phyloP scores from a whole-genome alignment of 768 basidiomycete genomes.

The Suillus paluster region DNA sequence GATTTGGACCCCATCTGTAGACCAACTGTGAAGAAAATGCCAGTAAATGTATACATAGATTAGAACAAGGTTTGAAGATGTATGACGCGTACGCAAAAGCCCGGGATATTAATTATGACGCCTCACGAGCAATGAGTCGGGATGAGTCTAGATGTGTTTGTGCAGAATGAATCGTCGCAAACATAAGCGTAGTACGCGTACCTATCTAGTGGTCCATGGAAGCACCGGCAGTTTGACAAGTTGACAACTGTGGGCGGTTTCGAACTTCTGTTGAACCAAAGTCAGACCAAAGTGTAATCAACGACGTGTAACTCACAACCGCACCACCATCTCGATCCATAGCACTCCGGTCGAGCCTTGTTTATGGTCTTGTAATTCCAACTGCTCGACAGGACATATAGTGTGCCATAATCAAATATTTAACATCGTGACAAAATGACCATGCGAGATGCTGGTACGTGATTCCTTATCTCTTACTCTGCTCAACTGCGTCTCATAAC shows the following conservation, averaged over 20 bases:
- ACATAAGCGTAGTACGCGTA: not conserved
- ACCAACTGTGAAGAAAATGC: not conserved
- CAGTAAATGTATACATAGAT: not conserved
- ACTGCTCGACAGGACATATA: not conserved
- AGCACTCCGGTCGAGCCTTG: not conserved
- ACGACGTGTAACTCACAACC: not conserved
- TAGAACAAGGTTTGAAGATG: not conserved
- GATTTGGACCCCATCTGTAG: slow-evolving; percentile 28
- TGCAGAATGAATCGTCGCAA: not conserved
- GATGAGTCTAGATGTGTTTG: not conserved
- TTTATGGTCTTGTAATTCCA: not conserved
- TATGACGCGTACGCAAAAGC: not conserved
- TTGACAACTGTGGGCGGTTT: slow-evolving; percentile 4
- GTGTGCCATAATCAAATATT: not conserved
- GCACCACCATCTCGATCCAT: not conserved
- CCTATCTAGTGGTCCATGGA: not conserved
- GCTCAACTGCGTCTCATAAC: not conserved
- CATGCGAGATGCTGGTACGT: not conserved
- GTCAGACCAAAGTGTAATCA: not conserved
- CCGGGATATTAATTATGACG: not conserved
- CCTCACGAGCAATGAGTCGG: not conserved
- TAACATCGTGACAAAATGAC: not conserved
- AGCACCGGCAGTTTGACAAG: not conserved
- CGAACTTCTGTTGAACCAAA: not conserved
- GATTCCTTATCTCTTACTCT: not conserved